phyloP scores from a whole-genome alignment of 495 filamentous ascomycete genomes.

The Collariella sp. region DNA sequence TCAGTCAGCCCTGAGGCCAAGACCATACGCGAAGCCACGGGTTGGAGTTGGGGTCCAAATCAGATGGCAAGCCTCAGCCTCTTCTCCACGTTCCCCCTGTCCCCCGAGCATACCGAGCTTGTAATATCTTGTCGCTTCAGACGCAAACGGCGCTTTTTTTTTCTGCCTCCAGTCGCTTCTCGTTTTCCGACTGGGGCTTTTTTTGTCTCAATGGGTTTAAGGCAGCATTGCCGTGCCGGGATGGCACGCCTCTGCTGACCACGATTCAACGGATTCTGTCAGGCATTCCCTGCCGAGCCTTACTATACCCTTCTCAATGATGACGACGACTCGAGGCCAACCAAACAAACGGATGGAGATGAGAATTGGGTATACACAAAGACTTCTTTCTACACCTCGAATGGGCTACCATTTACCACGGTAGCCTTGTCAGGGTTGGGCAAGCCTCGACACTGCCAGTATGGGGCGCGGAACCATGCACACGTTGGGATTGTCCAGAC shows the following conservation, averaged over 20 bases:
- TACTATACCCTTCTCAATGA: conserved; percentile 18
- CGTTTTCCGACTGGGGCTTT: background rate
- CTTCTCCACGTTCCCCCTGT: background rate
- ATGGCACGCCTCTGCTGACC: background rate
- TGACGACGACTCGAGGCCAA: conserved; percentile 21
- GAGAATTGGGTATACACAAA: conserved; percentile 26
- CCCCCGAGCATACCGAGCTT: background rate
- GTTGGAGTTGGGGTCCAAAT: background rate
- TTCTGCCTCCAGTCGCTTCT: background rate
- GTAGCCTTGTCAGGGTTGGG: conserved; percentile 11
- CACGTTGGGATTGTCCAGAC: background rate
- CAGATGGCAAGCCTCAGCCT: background rate
- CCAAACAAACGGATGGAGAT: conserved; percentile 18
- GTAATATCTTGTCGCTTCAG: conserved; percentile 6
- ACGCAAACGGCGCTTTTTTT: background rate
- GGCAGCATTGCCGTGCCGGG: background rate
- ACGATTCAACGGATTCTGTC: background rate
- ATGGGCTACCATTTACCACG: conserved; percentile 31
- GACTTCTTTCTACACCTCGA: conserved; percentile 26
- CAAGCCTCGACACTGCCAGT: conserved; percentile 1
- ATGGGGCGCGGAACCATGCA: background rate
- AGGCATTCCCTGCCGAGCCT: background rate
- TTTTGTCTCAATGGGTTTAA: background rate
- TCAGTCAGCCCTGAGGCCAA: too few relatives aligned
- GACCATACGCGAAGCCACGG: too few relatives aligned